Base-by-base conservation (phyloP, 192 early-diverging fungal genomes). In the Funneliformis mosseae region DNA sequence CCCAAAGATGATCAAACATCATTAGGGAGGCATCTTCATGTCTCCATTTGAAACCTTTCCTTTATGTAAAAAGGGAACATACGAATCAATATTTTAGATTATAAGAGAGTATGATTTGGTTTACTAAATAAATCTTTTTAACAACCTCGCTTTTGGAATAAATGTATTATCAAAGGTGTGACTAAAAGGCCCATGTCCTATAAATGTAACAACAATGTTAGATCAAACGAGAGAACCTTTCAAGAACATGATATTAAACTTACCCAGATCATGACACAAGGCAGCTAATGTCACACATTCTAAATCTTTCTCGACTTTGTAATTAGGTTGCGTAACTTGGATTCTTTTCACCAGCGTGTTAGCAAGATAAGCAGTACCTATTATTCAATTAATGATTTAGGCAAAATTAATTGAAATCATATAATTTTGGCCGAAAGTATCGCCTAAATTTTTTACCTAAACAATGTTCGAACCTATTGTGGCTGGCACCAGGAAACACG, bases 391-490 rank as follows among this genome's bases (percentile, higher is more conserved):
- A 21, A 38, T 67, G 14, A 67, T 12, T 67, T 25, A 16, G 11
- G 64, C 14, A 18, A 73, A 33, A 33, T 33, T 33, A 33, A 2
- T 33, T 33, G 33, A 18, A n/a, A 73, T 38, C 38, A n/a, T 10
- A 4, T 73, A 25, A 39, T 25, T 38, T 72, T 45, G 5, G n/a
- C 28, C 14, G 23, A 4, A 23, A 38, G 12, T 67, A 9, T 28
- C 11, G 12, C 8, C 27, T 18, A 45, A n/a, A 39, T 45, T 43
- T 39, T 8, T 42, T 81, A 86, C 87, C 87, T 46, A 97, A 88
- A 66, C 91, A 94, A 86, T 98, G 97, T 85, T 99, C 98, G 77
- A 99, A 99, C 2, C 98, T 90, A 83, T 97, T 97, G 84, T 99
- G 96, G n/a, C 92, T 91, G 2, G 91, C 97, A 55, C 97, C 96